phyloP scores from a whole-genome alignment of 148 eudicot genomes.

The Silene conica region DNA sequence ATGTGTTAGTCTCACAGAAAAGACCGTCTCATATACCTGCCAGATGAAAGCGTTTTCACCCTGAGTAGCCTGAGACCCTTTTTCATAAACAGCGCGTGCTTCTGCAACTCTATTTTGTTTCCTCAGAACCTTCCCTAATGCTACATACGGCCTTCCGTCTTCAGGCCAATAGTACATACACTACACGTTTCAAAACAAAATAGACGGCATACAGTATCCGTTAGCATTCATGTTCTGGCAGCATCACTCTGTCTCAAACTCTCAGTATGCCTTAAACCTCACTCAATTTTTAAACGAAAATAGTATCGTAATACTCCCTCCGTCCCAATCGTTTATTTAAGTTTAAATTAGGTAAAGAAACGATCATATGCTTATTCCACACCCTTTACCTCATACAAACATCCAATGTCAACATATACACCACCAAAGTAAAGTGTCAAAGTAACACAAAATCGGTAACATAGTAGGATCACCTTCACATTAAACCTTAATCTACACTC shows the following conservation, averaged over 20 bases:
- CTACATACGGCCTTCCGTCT: slow-evolving; percentile 91
- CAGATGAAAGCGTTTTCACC: slow-evolving; percentile 94
- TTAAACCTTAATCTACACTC: no score
- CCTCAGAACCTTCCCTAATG: slow-evolving; percentile 69
- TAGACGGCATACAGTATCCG: neutral
- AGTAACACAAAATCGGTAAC: no score
- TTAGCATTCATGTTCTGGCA: neutral
- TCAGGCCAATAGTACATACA: slow-evolving; percentile 93
- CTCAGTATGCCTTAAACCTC: neutral
- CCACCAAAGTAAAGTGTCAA: no score
- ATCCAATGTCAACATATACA: no score
- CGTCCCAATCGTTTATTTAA: no score
- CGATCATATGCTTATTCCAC: no score
- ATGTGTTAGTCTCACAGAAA: neutral
- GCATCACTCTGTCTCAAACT: neutral
- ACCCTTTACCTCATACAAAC: no score
- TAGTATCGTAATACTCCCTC: no score
- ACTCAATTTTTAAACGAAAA: no score
- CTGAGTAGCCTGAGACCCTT: slow-evolving; percentile 94
- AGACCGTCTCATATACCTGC: slow-evolving; percentile 51
- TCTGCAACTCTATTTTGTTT: slow-evolving; percentile 69
- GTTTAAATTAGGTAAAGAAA: no score
- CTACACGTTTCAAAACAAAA: slow-evolving; percentile 20
- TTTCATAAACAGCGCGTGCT: slow-evolving; percentile 86
- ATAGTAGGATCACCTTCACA: no score